Conservation (phyloP, 129 eudicot species). For the Daucus carota region DNA sequence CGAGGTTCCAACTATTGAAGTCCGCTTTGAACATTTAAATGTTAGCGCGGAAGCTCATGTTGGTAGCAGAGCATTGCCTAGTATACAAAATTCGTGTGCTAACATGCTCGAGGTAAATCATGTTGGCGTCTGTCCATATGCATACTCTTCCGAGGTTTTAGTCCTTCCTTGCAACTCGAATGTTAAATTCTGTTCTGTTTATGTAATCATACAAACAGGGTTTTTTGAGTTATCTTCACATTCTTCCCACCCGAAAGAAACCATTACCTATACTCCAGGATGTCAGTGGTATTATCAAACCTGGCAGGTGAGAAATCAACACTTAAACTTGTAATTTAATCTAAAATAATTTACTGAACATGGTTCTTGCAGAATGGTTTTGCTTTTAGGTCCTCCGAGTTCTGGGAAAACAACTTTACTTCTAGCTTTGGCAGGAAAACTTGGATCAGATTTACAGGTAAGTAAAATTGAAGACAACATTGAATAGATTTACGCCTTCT, state of each 20-base stretch:
- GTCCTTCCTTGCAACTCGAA: background rate
- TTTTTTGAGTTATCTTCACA: conserved; percentile 42
- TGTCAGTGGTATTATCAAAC: conserved; percentile 69
- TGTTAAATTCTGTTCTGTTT: background rate
- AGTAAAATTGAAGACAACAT: conserved; percentile 7
- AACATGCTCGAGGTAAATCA: conserved; percentile 26
- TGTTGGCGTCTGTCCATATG: background rate
- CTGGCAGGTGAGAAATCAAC: conserved; percentile 44
- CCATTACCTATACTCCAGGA: conserved; percentile 57
- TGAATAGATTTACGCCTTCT: background rate
- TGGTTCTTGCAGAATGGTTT: conserved; percentile 49
- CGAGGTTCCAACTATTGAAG: conserved; percentile 61
- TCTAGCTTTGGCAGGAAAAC: conserved; percentile 69
- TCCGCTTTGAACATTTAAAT: conserved; percentile 55
- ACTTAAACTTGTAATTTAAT: background rate
- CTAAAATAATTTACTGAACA: background rate
- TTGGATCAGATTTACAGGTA: conserved; percentile 48
- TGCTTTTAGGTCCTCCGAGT: conserved; percentile 80
- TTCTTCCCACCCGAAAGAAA: conserved; percentile 46
- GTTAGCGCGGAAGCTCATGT: conserved; percentile 52
- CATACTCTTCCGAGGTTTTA: conserved; percentile 4
- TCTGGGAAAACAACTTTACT: conserved; percentile 80
- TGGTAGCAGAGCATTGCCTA: conserved; percentile 66
- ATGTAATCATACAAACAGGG: conserved; percentile 26
- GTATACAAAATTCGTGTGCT: conserved; percentile 40